Evolutionary conservation across 306 rosid genomes (phyloP), one percentile per base, ranked within the genome.

Genomic region (Rosa rugosa): DNA sequence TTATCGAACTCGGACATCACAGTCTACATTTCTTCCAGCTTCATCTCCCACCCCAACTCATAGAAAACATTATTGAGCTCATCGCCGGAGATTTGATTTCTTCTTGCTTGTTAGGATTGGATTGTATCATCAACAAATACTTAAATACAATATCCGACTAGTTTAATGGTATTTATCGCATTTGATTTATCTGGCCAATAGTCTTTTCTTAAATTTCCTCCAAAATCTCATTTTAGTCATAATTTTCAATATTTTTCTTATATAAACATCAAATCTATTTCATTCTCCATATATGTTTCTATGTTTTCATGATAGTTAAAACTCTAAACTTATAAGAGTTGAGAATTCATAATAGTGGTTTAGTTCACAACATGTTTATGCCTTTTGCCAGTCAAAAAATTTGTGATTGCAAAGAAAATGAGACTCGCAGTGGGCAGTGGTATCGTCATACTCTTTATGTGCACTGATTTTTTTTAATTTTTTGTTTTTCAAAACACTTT

Each of bases 1-100:
- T 87, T 83, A 73, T 95, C 99, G 9, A 93, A 77, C 81, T 82
- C 94, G 0, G 81, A 83, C 97, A 93, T 91, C 77, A 89, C 88
- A 84, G 88, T 88, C 65, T 44, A 46, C 31, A 89, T 71, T 82
- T 95, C 99, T 6, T 88, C 92, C 5, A 87, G 38, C 8, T 87
- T 72, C 11, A 92, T 83, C 9, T 72, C 79, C 42, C 92, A 86
- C 4, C 97, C 97, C 0, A 95, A 85, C 13, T 87, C 73, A 2
- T 44, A 5, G n/a, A 95, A 86, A 73, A 88, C 85, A 49, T 82
- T 87, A 65, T 72, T 88, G 20, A 95, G 90, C 85, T 95, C 99
- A 2, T 54, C 27, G 54, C 72, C 17, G 10, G 98, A 95, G 85
- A 93, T 53, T 53, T n/a, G 23, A n/a, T 56, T n/a, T 20, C 9